Evolutionary conservation across 495 filamentous ascomycete species (phyloP).

Genomic region (Tuber melanosporum): DNA sequence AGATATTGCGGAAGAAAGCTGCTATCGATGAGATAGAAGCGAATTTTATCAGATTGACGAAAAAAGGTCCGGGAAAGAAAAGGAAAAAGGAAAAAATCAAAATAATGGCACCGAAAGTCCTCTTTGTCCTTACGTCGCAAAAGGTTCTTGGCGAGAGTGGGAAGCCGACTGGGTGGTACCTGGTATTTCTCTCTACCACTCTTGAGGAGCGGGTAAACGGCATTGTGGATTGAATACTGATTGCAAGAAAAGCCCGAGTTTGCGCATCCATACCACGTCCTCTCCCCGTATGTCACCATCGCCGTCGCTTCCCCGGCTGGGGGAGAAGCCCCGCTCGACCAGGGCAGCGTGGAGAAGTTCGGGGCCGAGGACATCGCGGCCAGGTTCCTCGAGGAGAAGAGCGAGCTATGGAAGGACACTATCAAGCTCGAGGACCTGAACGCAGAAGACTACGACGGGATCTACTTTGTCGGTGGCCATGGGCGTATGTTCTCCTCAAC

Average conservation of each 20-base stretch:
- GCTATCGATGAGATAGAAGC: neutral
- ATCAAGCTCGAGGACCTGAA: slow-evolving; percentile 50
- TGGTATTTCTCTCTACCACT: slow-evolving; percentile 46
- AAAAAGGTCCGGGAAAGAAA: neutral
- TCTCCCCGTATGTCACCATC: slow-evolving; percentile 52
- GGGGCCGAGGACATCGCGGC: slow-evolving; percentile 51
- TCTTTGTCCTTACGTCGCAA: slow-evolving; percentile 63
- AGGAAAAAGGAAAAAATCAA: slow-evolving; percentile 10
- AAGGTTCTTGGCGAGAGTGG: slow-evolving; percentile 50
- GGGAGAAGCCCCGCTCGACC: slow-evolving; percentile 63
- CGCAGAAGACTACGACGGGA: slow-evolving; percentile 57
- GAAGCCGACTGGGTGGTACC: slow-evolving; percentile 60
- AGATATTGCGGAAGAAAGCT: neutral
- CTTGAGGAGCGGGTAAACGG: neutral
- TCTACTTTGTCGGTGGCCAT: slow-evolving; percentile 71
- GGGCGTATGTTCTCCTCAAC: slow-evolving; percentile 52
- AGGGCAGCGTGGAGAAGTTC: slow-evolving; percentile 55
- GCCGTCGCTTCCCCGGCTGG: slow-evolving; percentile 62
- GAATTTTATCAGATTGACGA: neutral
- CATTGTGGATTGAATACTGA: slow-evolving; percentile 11
- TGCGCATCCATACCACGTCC: slow-evolving; percentile 60
- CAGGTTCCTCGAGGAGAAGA: slow-evolving; percentile 52
- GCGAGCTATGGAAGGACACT: slow-evolving; percentile 59
- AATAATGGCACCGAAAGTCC: slow-evolving; percentile 50
- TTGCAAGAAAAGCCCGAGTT: slow-evolving; percentile 55